Base-by-base conservation (phyloP, 108 stramenopile genomes). In the Mediolabrus comicus region DNA sequence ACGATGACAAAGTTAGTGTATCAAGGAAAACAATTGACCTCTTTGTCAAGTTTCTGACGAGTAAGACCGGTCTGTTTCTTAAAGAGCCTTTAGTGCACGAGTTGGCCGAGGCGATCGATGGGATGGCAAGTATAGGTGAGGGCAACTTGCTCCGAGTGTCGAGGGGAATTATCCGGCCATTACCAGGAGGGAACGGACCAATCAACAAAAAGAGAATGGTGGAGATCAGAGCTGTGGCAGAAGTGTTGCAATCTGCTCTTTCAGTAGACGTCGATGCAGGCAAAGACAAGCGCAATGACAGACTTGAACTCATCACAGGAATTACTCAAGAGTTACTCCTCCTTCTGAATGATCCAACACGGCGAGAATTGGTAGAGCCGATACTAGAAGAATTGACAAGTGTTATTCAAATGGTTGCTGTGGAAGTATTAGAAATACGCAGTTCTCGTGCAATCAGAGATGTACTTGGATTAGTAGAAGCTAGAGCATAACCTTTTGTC, bases 41-140 rank as follows among this genome's bases (percentile, higher is more conserved):
- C 9, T 92, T 95, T 60, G 77, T 83, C 41, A 77, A 77, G 52
- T 95, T 91, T 63, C 81, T 95, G 67, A 91, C 88, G 19, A 89
- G 88, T 65, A 74, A 85, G 51, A 80, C 91, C 26, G 94, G 94
- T 26, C 41, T 90, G 7, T 95, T 95, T 59, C 57, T 95, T 51
- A 92, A 91, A 68, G 83, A 85, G 57, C 94, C 94, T 10, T 74
- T 95, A 26, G 87, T 91, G 17, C 89, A 88, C 41, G 94, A 95
- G 65, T 69, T 95, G 4, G 89, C 89, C 28, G 86, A 91, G 62
- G 83, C 88, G 1, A 87, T 95, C 65, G 91, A 95, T 67, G 87
- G 94, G 0, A 87, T 90, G 83, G 92, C 92, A 10, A 93, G 92
- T 71, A 87, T 90, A 31, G 87, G 89, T 8, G 92, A 93, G 71